Evolutionary conservation across 2,329 filamentous ascomycete genomes (phyloP).

Genomic region (Ustulina deusta): DNA sequence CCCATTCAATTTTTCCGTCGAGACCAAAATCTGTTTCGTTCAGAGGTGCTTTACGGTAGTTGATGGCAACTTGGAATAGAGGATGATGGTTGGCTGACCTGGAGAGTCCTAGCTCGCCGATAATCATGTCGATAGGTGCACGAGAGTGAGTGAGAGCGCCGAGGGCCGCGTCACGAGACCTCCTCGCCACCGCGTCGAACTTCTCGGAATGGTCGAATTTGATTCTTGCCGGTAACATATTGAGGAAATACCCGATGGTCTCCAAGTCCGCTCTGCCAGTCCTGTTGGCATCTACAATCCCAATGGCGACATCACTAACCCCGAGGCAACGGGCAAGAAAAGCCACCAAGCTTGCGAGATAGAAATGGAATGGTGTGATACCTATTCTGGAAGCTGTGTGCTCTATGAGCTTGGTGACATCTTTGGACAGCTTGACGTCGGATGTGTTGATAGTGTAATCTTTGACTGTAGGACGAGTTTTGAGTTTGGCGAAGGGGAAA

Average conservation of each 20-base stretch:
- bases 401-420: not conserved
- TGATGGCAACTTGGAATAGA: conserved; percentile 31
- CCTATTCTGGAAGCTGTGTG: not conserved
- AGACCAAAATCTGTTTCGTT: not conserved
- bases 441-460: not conserved
- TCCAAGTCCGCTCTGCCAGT: conserved; percentile 42
- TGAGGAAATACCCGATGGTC: conserved; percentile 55
- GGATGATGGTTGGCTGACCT: conserved; percentile 14
- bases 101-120: not conserved
- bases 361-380: conserved; percentile 58
- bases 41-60: conserved; percentile 18
- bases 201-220: not conserved
- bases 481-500: conserved; percentile 13
- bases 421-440: not conserved
- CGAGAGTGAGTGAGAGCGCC: conserved; percentile 54
- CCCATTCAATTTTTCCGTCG: conserved; percentile 22
- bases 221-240: conserved; percentile 54
- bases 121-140: conserved; percentile 57
- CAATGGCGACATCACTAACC: conserved; percentile 58
- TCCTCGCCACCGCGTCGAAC: not conserved
- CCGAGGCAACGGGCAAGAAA: conserved; percentile 53
- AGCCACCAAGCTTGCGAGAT: conserved; percentile 55
- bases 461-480: not conserved
- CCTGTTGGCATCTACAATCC: conserved; percentile 56
- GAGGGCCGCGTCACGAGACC: conserved; percentile 6